A percentile compares a stretch with the other conserved stretches of the same genome.
Conservation (phyloP, 2,329 filamentous ascomycete species). For the Nemania abortiva region DNA sequence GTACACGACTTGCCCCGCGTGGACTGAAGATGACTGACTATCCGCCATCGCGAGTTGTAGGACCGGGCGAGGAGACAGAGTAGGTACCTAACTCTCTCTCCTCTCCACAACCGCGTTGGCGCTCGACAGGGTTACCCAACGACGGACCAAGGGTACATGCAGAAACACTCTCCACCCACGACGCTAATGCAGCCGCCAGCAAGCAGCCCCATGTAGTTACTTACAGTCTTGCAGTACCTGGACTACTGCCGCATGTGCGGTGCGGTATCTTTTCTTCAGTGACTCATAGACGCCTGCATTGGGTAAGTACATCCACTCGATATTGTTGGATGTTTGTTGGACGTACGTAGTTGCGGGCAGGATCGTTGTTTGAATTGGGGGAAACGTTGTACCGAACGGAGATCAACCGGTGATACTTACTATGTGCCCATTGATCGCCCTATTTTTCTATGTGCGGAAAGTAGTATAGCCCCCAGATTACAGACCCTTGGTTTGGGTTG, state of each 20-base stretch:
- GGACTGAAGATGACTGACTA: not conserved
- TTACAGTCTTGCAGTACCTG: not conserved
- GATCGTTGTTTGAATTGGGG: conserved; percentile 21
- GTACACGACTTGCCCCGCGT: no score
- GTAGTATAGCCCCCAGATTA: conserved; percentile 36
- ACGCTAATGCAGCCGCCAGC: conserved; percentile 43
- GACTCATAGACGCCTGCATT: conserved; percentile 48
- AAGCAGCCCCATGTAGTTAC: not conserved
- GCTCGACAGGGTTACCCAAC: conserved; percentile 42
- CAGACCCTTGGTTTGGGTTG: conserved; percentile 31
- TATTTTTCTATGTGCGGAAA: conserved; percentile 20
- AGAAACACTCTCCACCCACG: conserved; percentile 16
- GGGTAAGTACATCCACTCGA: not conserved
- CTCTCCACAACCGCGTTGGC: conserved; percentile 42
- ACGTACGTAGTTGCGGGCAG: not conserved
- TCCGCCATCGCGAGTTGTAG: not conserved
- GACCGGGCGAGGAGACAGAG: not conserved
- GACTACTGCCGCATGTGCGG: not conserved
- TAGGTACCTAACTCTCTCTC: not conserved
- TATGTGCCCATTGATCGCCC: conserved; percentile 42
- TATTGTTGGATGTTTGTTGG: not conserved
- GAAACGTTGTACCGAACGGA: conserved; percentile 37
- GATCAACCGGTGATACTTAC: conserved; percentile 24
- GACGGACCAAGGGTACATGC: conserved; percentile 35
- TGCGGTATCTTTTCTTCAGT: conserved; percentile 41